phyloP scores from a whole-genome alignment of 1,284 basidiomycete genomes.

The Leccinum subfulvum region DNA sequence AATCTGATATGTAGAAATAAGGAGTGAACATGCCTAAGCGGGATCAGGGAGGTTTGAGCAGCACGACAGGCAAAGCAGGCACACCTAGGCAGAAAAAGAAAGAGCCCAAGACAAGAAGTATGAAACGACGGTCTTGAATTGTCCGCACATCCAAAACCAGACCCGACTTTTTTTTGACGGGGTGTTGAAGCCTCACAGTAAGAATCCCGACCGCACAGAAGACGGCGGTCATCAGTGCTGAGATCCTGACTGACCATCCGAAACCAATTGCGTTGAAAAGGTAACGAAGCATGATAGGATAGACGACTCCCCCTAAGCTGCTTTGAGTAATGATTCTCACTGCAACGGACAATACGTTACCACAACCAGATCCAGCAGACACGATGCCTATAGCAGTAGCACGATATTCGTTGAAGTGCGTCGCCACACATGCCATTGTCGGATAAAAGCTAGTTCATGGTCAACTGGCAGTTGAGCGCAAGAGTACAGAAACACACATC shows the following conservation, averaged over 20 bases:
- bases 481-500: constrained; percentile 41
- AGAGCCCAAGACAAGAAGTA: constrained; percentile 46
- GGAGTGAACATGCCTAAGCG: constrained; percentile 64
- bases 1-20: constrained; percentile 62
- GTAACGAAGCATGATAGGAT: constrained; percentile 61
- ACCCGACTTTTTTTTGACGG: constrained; percentile 22
- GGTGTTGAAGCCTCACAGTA: constrained; percentile 35
- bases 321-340: constrained; percentile 21
- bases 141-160: constrained; percentile 33
- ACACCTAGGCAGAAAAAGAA: constrained; percentile 48
- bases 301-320: constrained; percentile 58
- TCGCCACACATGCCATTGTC: constrained; percentile 52
- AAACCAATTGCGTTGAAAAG: constrained; percentile 59
- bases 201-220: constrained; percentile 43
- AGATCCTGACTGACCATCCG: constrained; percentile 57
- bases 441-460: constrained; percentile 51
- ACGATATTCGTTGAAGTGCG: constrained; percentile 54
- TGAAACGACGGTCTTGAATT: constrained; percentile 44
- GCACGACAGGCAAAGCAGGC: constrained; percentile 5
- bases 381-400: constrained; percentile 58
- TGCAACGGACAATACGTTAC: constrained; percentile 33
- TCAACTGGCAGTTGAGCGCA: constrained; percentile 13
- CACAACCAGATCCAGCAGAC: constrained; percentile 52
- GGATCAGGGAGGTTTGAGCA: constrained; percentile 36
- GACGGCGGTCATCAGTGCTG: constrained; percentile 41